phyloP scores from a whole-genome alignment of 2,329 filamentous ascomycete genomes.

The Dactylonectria macrodidyma region DNA sequence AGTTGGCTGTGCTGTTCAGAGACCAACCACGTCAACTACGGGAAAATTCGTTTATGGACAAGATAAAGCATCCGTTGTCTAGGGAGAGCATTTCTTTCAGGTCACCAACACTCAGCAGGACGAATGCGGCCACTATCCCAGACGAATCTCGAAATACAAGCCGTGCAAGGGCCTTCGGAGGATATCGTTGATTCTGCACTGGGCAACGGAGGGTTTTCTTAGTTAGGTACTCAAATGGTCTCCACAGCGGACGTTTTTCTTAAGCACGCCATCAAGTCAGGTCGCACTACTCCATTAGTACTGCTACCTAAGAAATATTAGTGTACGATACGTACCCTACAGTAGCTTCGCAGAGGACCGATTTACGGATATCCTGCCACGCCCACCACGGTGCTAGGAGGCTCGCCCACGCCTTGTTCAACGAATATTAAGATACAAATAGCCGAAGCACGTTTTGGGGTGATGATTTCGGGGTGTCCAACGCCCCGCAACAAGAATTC shows the following conservation, averaged over 20 bases:
- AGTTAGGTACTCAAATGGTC: not conserved
- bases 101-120: not conserved
- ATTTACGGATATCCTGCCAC: too few species aligned
- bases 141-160: slow-evolving; percentile 7
- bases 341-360: too few species aligned
- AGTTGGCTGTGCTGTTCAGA: not conserved
- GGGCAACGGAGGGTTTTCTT: slow-evolving; percentile 2
- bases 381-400: too few species aligned
- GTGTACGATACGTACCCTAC: not conserved
- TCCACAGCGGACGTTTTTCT: slow-evolving; percentile 14
- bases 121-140: slow-evolving; percentile 3
- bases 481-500: too few species aligned
- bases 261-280: not conserved
- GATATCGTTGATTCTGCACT: not conserved
- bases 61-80: not conserved
- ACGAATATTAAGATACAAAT: too few species aligned
- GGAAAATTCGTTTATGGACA: not conserved
- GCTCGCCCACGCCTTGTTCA: too few species aligned
- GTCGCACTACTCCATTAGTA: not conserved
- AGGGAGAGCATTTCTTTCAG: not conserved
- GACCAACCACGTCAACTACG: not conserved
- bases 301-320: not conserved
- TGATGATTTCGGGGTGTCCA: too few species aligned
- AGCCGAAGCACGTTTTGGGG: too few species aligned
- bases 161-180: slow-evolving; percentile 16